Evolutionary conservation across 352 stramenopile species (phyloP), one percentile per base, ranked within the genome.

Genomic region (Pythium rhizo-oryzae): DNA sequence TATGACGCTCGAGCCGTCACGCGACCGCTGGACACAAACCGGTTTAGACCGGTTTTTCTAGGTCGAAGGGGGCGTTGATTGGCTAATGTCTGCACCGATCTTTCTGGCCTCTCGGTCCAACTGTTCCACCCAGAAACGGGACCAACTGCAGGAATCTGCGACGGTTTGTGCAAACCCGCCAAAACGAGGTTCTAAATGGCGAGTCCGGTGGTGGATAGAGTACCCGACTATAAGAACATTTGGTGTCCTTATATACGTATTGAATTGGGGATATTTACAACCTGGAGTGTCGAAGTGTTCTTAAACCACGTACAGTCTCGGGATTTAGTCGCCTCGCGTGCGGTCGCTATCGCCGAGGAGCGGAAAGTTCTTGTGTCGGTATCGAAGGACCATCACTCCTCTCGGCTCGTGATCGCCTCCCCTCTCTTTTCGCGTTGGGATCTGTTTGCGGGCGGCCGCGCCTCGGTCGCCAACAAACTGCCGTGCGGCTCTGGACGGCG

Each of bases 281-380:
- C n/a, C n/a, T n/a, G n/a, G n/a, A n/a, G n/a, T n/a, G n/a, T n/a
- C n/a, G n/a, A n/a, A n/a, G n/a, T 28, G 39, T 41, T 52, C 21
- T 37, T 62, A 62, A 25, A 43, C 7, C 1, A 3, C 2, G 37
- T 52, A 28, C 35, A 57, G 12, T 62, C 8, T 43, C 12, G 18
- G 21, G 23, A 39, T 21, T 50, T 39, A 25, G 47, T 8, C 8
- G 18, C 4, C 4, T 9, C 28, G 12, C 35, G 24, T 50, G 5
- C 43, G 62, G 62, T 69, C 43, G 41, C 44, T 57, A 69, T 62
- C 25, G 47, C 23, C 37, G 15, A 49, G 50, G 44, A 47, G 28
- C 12, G 55, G 65, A 72, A 72, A 67, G 57, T 72, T 72, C 65
- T 72, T 72, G 65, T 72, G 58, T 62, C 58, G 37, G 51, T 44